phyloP scores from a whole-genome alignment of 108 stramenopile species.

The Chaetoceros tenuissimus region DNA sequence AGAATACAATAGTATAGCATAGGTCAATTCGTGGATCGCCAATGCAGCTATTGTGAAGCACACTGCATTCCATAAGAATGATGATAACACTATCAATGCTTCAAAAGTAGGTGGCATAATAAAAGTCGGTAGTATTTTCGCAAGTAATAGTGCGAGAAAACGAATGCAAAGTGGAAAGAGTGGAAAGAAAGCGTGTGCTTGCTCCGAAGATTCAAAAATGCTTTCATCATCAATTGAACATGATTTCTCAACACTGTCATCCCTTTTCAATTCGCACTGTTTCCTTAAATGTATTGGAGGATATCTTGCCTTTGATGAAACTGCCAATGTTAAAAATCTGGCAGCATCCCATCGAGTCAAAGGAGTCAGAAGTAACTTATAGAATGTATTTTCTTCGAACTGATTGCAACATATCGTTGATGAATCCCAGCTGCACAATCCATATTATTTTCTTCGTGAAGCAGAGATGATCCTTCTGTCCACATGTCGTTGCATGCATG shows the following conservation, averaged over 20 bases:
- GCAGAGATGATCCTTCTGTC: not conserved
- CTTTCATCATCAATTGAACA: constrained; percentile 2
- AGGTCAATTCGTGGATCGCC: constrained; percentile 47
- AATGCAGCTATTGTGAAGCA: constrained; percentile 50
- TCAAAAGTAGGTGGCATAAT: constrained; percentile 66
- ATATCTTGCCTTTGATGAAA: constrained; percentile 36
- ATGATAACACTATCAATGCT: constrained; percentile 32
- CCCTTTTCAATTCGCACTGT: too few relatives aligned
- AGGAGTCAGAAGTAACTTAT: constrained; percentile 48
- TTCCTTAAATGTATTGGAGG: constrained; percentile 10
- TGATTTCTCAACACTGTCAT: not conserved
- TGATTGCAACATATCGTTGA: not conserved
- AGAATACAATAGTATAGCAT: constrained; percentile 8
- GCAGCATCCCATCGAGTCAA: constrained; percentile 82
- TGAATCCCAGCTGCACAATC: constrained; percentile 7
- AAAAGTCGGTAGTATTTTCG: constrained; percentile 13
- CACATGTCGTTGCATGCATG: constrained; percentile 33
- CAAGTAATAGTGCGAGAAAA: constrained; percentile 25
- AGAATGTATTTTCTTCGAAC: constrained; percentile 13
- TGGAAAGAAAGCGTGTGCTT: constrained; percentile 79
- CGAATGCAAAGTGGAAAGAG: constrained; percentile 55
- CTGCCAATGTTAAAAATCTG: constrained; percentile 57
- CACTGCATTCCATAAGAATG: constrained; percentile 42
- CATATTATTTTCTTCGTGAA: not conserved
- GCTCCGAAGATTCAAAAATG: constrained; percentile 45